Evolutionary conservation across 495 filamentous ascomycete species (phyloP), one percentile per base, ranked within the genome.

Genomic region (Polyplosphaeria fusca): DNA sequence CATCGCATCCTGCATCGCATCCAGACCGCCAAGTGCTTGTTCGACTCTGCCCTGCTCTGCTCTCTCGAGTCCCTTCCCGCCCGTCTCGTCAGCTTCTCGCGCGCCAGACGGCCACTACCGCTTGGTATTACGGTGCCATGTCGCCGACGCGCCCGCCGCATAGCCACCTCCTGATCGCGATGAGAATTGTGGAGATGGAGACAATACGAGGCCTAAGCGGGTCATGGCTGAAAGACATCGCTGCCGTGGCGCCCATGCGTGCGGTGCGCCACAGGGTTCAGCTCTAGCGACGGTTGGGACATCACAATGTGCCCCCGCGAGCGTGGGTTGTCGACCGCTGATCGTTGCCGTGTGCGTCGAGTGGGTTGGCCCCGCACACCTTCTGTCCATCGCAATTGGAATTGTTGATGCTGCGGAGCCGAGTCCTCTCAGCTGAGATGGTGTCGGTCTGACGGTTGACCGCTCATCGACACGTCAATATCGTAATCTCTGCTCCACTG

Each of bases 61-160:
- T 13, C 52, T n/a, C n/a, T n/a, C 44, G 30, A 28, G 37, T 41
- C 20, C 19, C 18, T 42, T 23, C 35, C 49, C 37, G 27, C 19
- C 30, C 25, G 44, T 46, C 25, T 46, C 51, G 51, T 54, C 13
- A 5, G 19, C 2, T 42, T 58, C 23, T 58, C 54, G 42, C 38
- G 45, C 24, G 54, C 35, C 37, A 49, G 50, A 58, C 45, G 54
- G 54, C 37, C 28, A 50, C 49, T 50, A 49, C 50, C 24, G 1
- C 54, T 49, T 39, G 4, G 45, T n/a, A n/a, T n/a, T n/a, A n/a
- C n/a, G n/a, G n/a, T n/a, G n/a, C n/a, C n/a, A n/a, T n/a, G n/a
- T n/a, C n/a, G n/a, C n/a, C 54, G 50, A 22, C 24, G 22, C 26
- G 22, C 19, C 18, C 26, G 24, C 39, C 52, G 40, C 2, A 26